A percentile compares a stretch with the other conserved stretches of the same genome.
phyloP scores from a whole-genome alignment of 2,329 filamentous ascomycete genomes.

The Orbilia javanica region DNA sequence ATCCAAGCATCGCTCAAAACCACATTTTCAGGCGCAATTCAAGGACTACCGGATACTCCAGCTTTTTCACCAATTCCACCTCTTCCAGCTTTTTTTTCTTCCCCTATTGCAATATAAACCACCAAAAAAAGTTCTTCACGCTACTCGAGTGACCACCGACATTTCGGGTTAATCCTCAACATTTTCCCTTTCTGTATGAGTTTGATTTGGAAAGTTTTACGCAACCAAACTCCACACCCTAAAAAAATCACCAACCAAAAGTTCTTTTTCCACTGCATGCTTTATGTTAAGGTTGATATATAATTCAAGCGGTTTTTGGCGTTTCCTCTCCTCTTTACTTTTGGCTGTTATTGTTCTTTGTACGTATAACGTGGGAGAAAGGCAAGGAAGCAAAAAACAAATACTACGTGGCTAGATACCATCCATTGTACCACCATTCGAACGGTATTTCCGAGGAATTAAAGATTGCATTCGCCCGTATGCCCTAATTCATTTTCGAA shows the following conservation, averaged over 20 bases:
- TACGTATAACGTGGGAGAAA: constrained; percentile 27
- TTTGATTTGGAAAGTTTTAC: constrained; percentile 55
- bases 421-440: constrained; percentile 41
- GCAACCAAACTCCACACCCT: constrained; percentile 44
- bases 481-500: constrained; percentile 29
- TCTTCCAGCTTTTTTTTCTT: constrained; percentile 1
- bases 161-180: constrained; percentile 24
- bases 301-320: constrained; percentile 56
- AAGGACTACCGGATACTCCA: constrained; percentile 38
- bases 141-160: constrained; percentile 28
- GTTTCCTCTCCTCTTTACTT: constrained; percentile 35
- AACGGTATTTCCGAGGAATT: constrained; percentile 32
- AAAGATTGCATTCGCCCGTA: constrained; percentile 12
- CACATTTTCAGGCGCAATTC: constrained; percentile 57
- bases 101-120: constrained; percentile 19
- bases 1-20: constrained; percentile 33
- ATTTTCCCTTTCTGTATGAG: constrained; percentile 8
- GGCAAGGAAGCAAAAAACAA: constrained; percentile 23
- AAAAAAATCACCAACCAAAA: constrained; percentile 53
- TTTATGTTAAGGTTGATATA: constrained; percentile 50
- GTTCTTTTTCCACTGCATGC: constrained; percentile 40
- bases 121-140: constrained; percentile 44
- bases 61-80: constrained; percentile 14
- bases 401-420: constrained; percentile 44
- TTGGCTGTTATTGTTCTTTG: constrained; percentile 22